phyloP scores from a whole-genome alignment of 1,139 yeast species.

The Candida albicans region DNA sequence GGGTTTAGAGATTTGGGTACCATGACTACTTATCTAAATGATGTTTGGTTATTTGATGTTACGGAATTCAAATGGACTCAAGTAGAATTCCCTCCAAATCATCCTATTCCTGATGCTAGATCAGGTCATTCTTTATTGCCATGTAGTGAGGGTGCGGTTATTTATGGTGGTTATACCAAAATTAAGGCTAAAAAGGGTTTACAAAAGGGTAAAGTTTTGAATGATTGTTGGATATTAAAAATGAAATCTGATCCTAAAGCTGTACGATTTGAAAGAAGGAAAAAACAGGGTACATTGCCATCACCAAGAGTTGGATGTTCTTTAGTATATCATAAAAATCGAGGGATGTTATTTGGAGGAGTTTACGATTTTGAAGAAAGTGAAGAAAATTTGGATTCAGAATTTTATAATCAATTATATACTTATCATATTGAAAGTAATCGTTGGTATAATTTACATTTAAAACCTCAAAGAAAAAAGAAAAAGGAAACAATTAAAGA shows the following conservation, averaged over 20 bases:
- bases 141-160: constrained; percentile 76
- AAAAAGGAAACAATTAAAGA: constrained; percentile 46
- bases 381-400: constrained; percentile 85
- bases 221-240: constrained; percentile 84
- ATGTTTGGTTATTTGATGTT: constrained; percentile 90
- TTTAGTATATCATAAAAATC: constrained; percentile 82
- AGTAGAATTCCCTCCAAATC: constrained; percentile 81
- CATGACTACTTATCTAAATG: constrained; percentile 79
- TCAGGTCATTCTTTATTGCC: constrained; percentile 92
- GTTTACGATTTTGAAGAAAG: constrained; percentile 94
- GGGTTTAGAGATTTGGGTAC: constrained; percentile 91
- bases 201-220: constrained; percentile 89
- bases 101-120: constrained; percentile 83
- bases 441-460: constrained; percentile 78
- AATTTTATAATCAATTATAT: constrained; percentile 76
- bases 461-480: constrained; percentile 62
- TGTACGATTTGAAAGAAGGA: constrained; percentile 83
- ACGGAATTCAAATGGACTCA: constrained; percentile 89
- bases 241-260: constrained; percentile 85
- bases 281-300: constrained; percentile 86
- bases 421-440: constrained; percentile 84
- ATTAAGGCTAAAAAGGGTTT: constrained; percentile 87
- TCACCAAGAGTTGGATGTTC: constrained; percentile 95
- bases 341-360: constrained; percentile 95
- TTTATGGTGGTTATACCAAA: constrained; percentile 94